phyloP scores from a whole-genome alignment of 108 stramenopile genomes.

The Fistulifera pelliculosa region DNA sequence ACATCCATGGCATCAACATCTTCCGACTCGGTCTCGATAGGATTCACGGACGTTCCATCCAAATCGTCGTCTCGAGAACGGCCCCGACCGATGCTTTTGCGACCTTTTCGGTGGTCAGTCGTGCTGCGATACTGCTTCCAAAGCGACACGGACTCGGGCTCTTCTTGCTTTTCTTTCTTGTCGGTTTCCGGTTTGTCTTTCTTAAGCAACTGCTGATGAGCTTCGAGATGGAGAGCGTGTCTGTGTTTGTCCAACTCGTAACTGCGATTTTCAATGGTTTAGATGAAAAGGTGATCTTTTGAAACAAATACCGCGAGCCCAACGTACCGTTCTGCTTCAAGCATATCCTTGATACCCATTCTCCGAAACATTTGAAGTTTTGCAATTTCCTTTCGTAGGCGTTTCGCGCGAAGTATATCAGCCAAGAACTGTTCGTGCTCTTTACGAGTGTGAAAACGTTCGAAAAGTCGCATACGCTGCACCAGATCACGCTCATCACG shows the following conservation, averaged over 20 bases:
- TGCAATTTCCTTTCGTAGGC: slow-evolving; percentile 88
- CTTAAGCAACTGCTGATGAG: too few relatives aligned
- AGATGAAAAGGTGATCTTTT: too few relatives aligned
- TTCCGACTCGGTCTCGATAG: too few relatives aligned
- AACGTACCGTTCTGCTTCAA: slow-evolving; percentile 84
- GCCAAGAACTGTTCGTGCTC: slow-evolving; percentile 82
- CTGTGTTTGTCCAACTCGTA: too few relatives aligned
- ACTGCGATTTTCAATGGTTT: too few relatives aligned
- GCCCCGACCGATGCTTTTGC: not conserved
- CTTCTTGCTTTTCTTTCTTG: too few relatives aligned
- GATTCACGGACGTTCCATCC: too few relatives aligned
- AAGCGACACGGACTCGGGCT: not conserved
- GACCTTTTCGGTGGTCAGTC: not conserved
- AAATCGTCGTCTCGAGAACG: too few relatives aligned
- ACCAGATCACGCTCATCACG: slow-evolving; percentile 87
- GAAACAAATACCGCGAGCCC: slow-evolving; percentile 5
- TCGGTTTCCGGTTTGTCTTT: too few relatives aligned
- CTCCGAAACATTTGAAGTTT: slow-evolving; percentile 88
- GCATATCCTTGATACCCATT: slow-evolving; percentile 68
- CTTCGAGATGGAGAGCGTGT: too few relatives aligned
- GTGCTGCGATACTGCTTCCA: slow-evolving; percentile 1
- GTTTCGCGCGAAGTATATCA: slow-evolving; percentile 74
- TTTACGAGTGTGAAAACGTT: slow-evolving; percentile 79
- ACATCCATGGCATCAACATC: too few relatives aligned
- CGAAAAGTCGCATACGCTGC: slow-evolving; percentile 83